Base-by-base conservation (phyloP, 305 asterid species). In the Lippia alba region DNA sequence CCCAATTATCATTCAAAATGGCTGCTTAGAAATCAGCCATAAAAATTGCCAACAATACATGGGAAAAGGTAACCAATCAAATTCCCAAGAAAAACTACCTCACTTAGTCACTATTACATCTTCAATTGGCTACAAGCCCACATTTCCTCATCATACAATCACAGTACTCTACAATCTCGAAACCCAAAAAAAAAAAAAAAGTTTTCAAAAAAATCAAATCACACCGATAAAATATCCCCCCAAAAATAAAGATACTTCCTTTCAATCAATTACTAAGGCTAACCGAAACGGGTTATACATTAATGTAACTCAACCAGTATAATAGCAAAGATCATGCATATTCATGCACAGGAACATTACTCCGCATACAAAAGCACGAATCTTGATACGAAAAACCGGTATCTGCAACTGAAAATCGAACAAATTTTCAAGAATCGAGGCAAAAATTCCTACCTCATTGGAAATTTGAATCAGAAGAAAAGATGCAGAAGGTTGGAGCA, bases 391-490 rank as follows among this genome's bases (percentile, higher is more conserved):
- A 32, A 61, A 67, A 74, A 50, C 2, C 30, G 53, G 44, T n/a
- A 15, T 68, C 66, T 8, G 53, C 62, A 61, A 68, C 67, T 70
- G 15, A 58, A 66, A 39, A 1, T 4, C 39, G 17, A 24, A 33
- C 16, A 11, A 41, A 54, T 48, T 46, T 46, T 11, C 34, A 66
- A 64, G 48, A 64, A 45, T 61, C n/a, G 39, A 5, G 17, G 36
- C 56, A 50, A n/a, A 54, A 6, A 15, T 30, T 30, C 12, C 9
- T 69, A 73, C 84, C 79, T 79, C 74, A 76, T 55, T 70, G 69
- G 16, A 64, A 76, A 65, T 64, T 73, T 19, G 56, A 51, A 67
- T 67, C 60, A 62, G 63, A 56, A 11, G 63, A 11, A 55, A 54
- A 62, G 55, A 70, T 39, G 51, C 9, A 1, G 74, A 33, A 62